These are phyloP conservation scores for Orbilia blumenaviensis DNA, from an alignment of 2,329 filamentous ascomycete genomes.

Conservation along the genomic window DNA sequence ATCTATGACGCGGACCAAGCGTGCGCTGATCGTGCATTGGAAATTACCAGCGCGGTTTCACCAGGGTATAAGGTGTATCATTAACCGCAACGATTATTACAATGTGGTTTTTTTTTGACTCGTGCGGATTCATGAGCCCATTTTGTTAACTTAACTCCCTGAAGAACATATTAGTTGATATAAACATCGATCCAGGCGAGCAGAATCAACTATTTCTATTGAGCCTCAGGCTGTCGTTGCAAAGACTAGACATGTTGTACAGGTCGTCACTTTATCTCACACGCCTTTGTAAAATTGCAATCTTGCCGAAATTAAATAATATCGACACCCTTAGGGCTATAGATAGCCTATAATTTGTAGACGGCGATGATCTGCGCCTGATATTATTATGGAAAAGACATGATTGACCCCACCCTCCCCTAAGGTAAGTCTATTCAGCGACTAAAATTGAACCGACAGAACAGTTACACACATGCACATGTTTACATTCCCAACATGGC, in stretches of 20 bases:
- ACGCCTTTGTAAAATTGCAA: not conserved
- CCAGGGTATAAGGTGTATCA: conserved; percentile 12
- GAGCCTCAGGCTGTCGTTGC: not conserved
- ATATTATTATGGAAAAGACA: not conserved
- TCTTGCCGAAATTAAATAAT: not conserved
- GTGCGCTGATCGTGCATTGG: conserved; percentile 2
- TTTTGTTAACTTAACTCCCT: too few relatives aligned
- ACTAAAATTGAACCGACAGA: not conserved
- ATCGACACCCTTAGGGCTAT: not conserved
- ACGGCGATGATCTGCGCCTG: not conserved
- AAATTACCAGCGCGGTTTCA: conserved; percentile 17
- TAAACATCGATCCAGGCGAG: too few relatives aligned
- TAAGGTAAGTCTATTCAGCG: not conserved
- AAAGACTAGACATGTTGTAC: not conserved
- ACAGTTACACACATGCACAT: not conserved
- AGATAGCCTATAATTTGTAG: not conserved
- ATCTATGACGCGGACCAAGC: not conserved
- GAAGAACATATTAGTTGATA: too few relatives aligned
- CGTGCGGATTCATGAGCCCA: not conserved
- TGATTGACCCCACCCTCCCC: not conserved
- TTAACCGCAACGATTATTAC: conserved; percentile 3
- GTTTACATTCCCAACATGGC: not conserved
- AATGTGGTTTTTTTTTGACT: not conserved
- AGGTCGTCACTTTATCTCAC: not conserved
- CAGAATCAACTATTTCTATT: not conserved